Base-by-base conservation (phyloP, 1,284 basidiomycete genomes). In the Melanopsichium pennsylvanicum region DNA sequence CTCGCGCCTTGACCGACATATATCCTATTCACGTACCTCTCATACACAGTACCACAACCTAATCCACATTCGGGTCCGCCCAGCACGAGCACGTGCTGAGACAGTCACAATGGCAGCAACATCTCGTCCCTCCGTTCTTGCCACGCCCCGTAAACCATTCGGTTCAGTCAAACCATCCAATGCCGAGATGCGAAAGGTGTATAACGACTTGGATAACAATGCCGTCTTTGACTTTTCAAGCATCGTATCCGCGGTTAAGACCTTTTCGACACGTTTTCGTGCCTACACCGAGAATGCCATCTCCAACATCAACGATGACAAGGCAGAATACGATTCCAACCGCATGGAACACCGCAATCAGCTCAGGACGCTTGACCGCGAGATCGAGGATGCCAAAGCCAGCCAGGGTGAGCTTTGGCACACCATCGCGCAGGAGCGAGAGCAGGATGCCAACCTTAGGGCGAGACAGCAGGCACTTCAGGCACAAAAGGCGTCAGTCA, bases 401-500 rank as follows among this genome's bases (percentile, higher is more conserved):
- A 55, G 56, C 11, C 74, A 75, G 51, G 60, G 66, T 21, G 57
- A 71, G 39, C 42, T 75, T 11, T 75, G 74, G 74, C 69, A 75
- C 12, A 72, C 69, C n/a, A 73, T 75, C 35, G 69, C 71, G 11
- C 46, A 62, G 5, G 74, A 75, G 36, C 45, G 74, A 41, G 66
- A 67, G 36, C 71, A 68, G 26, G 74, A 75, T 36, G 60, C 66
- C 22, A 51, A 50, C 38, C 57, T 74, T 33, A 68, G 74, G 4
- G 32, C 68, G 0, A 52, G 71, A 31, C 66, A 74, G 21, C 69
- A 72, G 40, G 52, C 60, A 3, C 56, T 75, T 8, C 59, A 67
- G 15, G 45, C 74, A 8, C 74, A 75, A 35, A 63, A 71, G 21
- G 54, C 69, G 4, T 71, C 74, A 2, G 59, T 75, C 9, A 50